These are phyloP conservation scores for Cryptococcus floricola DNA, from an alignment of 1,284 basidiomycete species.

Conservation along the genomic window DNA sequence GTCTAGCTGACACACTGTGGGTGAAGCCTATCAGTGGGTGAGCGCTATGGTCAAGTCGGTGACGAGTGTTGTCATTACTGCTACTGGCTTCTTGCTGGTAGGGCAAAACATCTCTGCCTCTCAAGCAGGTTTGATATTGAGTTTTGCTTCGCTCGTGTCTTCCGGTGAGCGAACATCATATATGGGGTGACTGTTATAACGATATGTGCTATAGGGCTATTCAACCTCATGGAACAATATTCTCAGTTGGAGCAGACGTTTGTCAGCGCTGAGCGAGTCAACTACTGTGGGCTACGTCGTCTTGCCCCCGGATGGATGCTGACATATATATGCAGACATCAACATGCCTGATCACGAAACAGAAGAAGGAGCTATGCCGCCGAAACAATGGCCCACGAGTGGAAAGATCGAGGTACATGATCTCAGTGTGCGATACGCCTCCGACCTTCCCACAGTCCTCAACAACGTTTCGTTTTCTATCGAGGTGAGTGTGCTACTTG, in stretches of 20 bases:
- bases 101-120: constrained; percentile 43
- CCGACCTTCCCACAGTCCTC: constrained; percentile 67
- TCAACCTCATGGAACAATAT: constrained; percentile 31
- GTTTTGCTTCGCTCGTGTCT: constrained; percentile 46
- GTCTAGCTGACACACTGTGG: no score
- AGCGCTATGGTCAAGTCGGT: constrained; percentile 29
- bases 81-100: constrained; percentile 50
- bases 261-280: constrained; percentile 50
- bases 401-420: constrained; percentile 63
- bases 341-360: constrained; percentile 30
- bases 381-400: constrained; percentile 62
- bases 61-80: constrained; percentile 35
- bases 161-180: constrained; percentile 24
- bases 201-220: constrained; percentile 22
- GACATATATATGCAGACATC: constrained; percentile 48
- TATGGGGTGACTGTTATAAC: background rate
- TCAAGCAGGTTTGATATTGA: constrained; percentile 50
- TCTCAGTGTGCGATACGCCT: constrained; percentile 64
- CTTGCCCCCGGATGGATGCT: constrained; percentile 14
- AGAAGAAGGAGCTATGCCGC: constrained; percentile 31
- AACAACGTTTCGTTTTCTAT: constrained; percentile 63
- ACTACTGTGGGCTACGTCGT: constrained; percentile 38
- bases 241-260: constrained; percentile 39
- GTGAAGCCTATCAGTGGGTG: constrained; percentile 36
- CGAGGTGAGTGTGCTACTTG: constrained; percentile 29